Evolutionary conservation across 2,329 filamentous ascomycete species (phyloP), one percentile per base, ranked within the genome.

Genomic region (Bipolaris zeicola): DNA sequence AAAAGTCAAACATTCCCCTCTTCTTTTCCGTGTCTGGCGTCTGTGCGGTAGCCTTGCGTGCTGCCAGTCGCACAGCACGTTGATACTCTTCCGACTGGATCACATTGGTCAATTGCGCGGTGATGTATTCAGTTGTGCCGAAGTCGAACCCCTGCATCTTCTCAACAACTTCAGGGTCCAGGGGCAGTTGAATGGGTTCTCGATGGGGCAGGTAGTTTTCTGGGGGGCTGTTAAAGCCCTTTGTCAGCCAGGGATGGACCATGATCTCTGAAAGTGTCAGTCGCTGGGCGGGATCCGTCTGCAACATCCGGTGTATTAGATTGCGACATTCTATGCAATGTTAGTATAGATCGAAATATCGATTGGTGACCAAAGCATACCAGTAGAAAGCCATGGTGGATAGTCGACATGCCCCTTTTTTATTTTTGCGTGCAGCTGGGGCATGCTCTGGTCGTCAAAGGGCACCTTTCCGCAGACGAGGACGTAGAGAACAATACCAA

Each of bases 131-230:
- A 1, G 92, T 85, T 0, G 91, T 85, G 0, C 95, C 95, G 79
- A 98, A 99, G 75, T 98, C 96, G 75, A 99, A 99, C 2, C 95
- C 95, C 22, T 92, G 96, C 95, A 99, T 99, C 66, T 91, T 93
- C 46, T 91, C 86, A 54, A 99, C 86, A 4, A 98, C 89, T 41
- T 90, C 88, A 1, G 85, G 81, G 70, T 98, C 94, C 8, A 99
- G 80, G 5, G 94, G 93, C 13, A 96, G 80, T 36, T 89, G 85
- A n/a, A 98, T 77, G 2, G 95, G 92, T 66, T 96, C 94, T 46
- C 95, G 89, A 31, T 81, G 77, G 3, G 93, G 93, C 2, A 99
- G 81, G 62, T 90, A 91, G 69, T 97, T 99, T 60, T 98, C 95
- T 0, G 93, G 93, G 7, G 92, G 87, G 2, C 86, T 87, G 69